phyloP scores from a whole-genome alignment of 495 filamentous ascomycete species.

The Talaromyces proteolyticus region DNA sequence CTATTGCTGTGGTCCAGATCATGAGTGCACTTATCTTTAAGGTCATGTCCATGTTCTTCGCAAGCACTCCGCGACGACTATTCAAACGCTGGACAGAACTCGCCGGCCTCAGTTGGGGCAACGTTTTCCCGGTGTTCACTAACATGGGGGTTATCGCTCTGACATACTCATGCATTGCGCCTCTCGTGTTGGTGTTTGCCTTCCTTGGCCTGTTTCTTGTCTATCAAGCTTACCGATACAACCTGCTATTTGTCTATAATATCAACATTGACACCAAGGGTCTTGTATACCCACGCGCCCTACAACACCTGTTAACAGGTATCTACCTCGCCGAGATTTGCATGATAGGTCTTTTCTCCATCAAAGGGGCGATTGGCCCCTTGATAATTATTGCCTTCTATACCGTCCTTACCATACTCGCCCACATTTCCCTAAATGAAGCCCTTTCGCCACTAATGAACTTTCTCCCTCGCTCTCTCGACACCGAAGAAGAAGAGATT shows the following conservation, averaged over 20 bases:
- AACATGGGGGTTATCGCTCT: slow-evolving; percentile 85
- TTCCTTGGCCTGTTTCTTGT: slow-evolving; percentile 73
- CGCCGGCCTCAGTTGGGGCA: slow-evolving; percentile 68
- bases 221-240: slow-evolving; percentile 88
- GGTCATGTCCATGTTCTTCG: slow-evolving; percentile 61
- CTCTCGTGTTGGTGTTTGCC: slow-evolving; percentile 77
- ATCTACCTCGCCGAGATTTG: slow-evolving; percentile 79
- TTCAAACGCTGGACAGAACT: slow-evolving; percentile 60
- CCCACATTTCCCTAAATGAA: slow-evolving; percentile 69
- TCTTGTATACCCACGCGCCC: slow-evolving; percentile 75
- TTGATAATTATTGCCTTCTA: slow-evolving; percentile 74
- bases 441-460: slow-evolving; percentile 68
- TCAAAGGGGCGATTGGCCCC: slow-evolving; percentile 63
- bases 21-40: slow-evolving; percentile 67
- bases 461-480: slow-evolving; percentile 60
- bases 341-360: slow-evolving; percentile 79
- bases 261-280: slow-evolving; percentile 81
- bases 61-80: slow-evolving; percentile 58
- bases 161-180: slow-evolving; percentile 80
- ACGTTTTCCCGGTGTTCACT: slow-evolving; percentile 78
- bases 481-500: slow-evolving; percentile 37
- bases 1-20: slow-evolving; percentile 66
- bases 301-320: slow-evolving; percentile 81
- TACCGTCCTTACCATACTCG: slow-evolving; percentile 68
- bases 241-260: slow-evolving; percentile 84